Evolutionary conservation across 805 yeast species (phyloP).

Genomic region (Spathaspora gorwiae): DNA sequence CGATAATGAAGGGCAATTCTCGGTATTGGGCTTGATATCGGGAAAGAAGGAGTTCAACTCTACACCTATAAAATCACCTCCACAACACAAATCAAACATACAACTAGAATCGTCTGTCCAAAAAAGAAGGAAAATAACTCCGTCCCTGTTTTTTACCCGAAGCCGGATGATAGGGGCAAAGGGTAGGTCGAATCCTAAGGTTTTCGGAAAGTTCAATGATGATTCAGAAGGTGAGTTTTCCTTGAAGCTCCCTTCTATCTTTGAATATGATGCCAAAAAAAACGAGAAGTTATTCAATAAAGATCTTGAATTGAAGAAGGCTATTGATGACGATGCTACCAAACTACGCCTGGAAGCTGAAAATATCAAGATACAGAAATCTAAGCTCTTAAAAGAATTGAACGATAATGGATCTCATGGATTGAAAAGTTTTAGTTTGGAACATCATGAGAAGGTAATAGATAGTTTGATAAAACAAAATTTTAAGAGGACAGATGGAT

Average conservation of each 20-base stretch:
- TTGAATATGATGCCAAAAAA: conserved; percentile 21
- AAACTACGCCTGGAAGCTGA: conserved; percentile 13
- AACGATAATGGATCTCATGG: conserved; percentile 28
- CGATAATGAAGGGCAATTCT: too few relatives aligned
- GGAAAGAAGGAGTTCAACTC: too few relatives aligned
- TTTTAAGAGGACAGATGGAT: conserved; percentile 4
- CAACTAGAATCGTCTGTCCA: too few relatives aligned
- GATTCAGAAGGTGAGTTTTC: conserved; percentile 13
- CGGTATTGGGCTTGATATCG: too few relatives aligned
- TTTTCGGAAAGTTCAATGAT: too few relatives aligned
- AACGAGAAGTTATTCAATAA: conserved; percentile 20
- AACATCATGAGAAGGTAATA: conserved; percentile 14
- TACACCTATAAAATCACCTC: too few relatives aligned
- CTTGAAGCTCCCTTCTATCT: conserved; percentile 24
- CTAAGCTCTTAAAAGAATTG: conserved; percentile 19
- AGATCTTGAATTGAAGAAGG: conserved; percentile 16
- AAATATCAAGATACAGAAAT: conserved; percentile 10
- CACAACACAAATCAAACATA: too few relatives aligned
- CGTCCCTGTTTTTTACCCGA: too few relatives aligned
- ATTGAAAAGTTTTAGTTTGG: conserved; percentile 12
- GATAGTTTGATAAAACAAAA: conserved; percentile 11
- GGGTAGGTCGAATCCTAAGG: too few relatives aligned
- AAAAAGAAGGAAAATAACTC: too few relatives aligned
- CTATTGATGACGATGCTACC: conserved; percentile 14
- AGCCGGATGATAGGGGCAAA: too few relatives aligned